Conservation (phyloP, 441 rosid genomes). For the Geranium incanum region DNA sequence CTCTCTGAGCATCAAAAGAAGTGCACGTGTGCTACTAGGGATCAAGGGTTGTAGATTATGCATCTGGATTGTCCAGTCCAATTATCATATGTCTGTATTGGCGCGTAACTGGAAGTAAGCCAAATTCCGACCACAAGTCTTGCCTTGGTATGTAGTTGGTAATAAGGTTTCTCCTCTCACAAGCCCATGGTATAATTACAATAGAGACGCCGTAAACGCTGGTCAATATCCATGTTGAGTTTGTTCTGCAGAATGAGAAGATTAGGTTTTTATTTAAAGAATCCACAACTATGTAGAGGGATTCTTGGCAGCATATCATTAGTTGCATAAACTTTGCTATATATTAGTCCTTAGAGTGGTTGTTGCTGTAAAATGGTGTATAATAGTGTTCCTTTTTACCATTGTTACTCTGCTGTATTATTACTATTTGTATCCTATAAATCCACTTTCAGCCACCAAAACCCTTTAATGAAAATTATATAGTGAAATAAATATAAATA, state of each 20-base stretch:
- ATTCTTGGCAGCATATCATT: background rate
- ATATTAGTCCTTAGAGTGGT: background rate
- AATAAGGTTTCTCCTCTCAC: background rate
- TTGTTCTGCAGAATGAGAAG: background rate
- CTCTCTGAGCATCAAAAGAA: slow-evolving; percentile 56
- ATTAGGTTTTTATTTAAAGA: background rate
- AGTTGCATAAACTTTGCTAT: background rate
- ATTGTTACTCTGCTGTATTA: background rate
- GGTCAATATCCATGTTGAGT: background rate
- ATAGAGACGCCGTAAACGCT: background rate
- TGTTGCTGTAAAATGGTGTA: slow-evolving; percentile 5
- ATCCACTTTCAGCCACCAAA: too few relatives aligned
- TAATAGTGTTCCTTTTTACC: background rate
- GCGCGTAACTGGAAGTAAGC: too few relatives aligned
- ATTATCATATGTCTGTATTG: background rate
- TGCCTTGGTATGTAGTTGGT: background rate
- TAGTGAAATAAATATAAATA: too few relatives aligned
- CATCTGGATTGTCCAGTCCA: background rate
- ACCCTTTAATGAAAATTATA: too few relatives aligned
- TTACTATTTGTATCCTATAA: background rate
- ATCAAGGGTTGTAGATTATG: slow-evolving; percentile 7
- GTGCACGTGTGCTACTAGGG: slow-evolving; percentile 54
- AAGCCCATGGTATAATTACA: background rate
- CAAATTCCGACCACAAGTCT: background rate
- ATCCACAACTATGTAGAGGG: background rate